phyloP scores from a whole-genome alignment of 2,329 filamentous ascomycete species.

The Zalaria obscura region DNA sequence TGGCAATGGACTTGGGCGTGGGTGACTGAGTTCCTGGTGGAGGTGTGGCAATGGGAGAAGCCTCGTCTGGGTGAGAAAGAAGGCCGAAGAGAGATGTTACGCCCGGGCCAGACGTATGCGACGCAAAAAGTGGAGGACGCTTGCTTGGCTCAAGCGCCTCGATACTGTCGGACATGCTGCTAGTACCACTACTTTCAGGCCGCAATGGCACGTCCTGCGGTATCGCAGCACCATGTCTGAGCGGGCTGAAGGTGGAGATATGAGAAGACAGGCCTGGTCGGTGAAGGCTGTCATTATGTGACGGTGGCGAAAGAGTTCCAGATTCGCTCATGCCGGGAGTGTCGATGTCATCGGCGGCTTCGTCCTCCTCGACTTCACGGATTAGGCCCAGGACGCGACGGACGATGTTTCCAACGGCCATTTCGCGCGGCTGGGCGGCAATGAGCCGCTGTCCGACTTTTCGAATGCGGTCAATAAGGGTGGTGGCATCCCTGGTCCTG shows the following conservation, averaged over 20 bases:
- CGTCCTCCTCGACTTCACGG: constrained; percentile 76
- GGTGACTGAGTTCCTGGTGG: constrained; percentile 23
- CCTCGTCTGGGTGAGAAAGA: constrained; percentile 50
- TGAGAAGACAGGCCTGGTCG: constrained; percentile 24
- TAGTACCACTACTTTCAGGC: constrained; percentile 2
- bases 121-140: constrained; percentile 46
- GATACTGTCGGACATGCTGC: neutral
- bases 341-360: constrained; percentile 44
- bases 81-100: constrained; percentile 76
- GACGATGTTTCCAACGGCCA: constrained; percentile 89
- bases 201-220: constrained; percentile 9
- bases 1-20: constrained; percentile 12
- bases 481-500: constrained; percentile 61
- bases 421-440: constrained; percentile 74
- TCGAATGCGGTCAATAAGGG: constrained; percentile 68
- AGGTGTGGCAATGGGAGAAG: constrained; percentile 33
- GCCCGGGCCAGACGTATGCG: constrained; percentile 43
- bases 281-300: constrained; percentile 20
- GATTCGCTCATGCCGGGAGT: constrained; percentile 43
- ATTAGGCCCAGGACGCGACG: constrained; percentile 81
- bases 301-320: constrained; percentile 19
- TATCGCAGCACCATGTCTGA: constrained; percentile 24
- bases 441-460: constrained; percentile 64
- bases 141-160: constrained; percentile 1
- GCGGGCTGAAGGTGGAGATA: constrained; percentile 33